Conservation (phyloP, 2,329 filamentous ascomycete genomes). For the Epichloe sibirici region DNA sequence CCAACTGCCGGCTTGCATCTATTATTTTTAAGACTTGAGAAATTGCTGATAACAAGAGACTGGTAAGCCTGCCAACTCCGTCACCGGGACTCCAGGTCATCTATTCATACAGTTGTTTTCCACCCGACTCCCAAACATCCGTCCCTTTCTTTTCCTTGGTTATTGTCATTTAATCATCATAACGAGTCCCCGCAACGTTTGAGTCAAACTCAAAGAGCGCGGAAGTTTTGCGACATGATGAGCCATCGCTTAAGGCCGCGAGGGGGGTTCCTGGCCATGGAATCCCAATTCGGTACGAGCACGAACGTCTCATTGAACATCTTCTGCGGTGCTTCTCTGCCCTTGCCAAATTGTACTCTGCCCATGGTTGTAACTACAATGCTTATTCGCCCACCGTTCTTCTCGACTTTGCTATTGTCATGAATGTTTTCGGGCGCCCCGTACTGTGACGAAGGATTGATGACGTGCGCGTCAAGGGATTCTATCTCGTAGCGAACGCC, state of each 20-base stretch:
- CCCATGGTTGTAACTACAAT: slow-evolving; percentile 66
- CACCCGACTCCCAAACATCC: neutral
- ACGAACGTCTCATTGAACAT: slow-evolving; percentile 74
- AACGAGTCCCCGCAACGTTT: neutral
- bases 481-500: slow-evolving; percentile 59
- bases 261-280: slow-evolving; percentile 36
- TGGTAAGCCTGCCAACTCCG: neutral
- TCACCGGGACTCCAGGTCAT: neutral
- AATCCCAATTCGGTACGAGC: slow-evolving; percentile 63
- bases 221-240: slow-evolving; percentile 62
- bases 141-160: neutral
- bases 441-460: slow-evolving; percentile 55
- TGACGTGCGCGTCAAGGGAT: slow-evolving; percentile 63
- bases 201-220: slow-evolving; percentile 30
- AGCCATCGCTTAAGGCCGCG: slow-evolving; percentile 48
- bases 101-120: neutral
- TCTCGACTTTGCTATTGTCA: slow-evolving; percentile 30
- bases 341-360: slow-evolving; percentile 54
- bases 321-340: slow-evolving; percentile 48
- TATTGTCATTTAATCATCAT: slow-evolving; percentile 6
- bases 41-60: too few species aligned
- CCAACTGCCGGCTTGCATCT: too few species aligned
- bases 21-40: too few species aligned
- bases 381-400: slow-evolving; percentile 48
- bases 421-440: slow-evolving; percentile 38